Base-by-base conservation (phyloP, 202 grass and related monocot genomes). In the Schoenoplectus tabernaemontani region DNA sequence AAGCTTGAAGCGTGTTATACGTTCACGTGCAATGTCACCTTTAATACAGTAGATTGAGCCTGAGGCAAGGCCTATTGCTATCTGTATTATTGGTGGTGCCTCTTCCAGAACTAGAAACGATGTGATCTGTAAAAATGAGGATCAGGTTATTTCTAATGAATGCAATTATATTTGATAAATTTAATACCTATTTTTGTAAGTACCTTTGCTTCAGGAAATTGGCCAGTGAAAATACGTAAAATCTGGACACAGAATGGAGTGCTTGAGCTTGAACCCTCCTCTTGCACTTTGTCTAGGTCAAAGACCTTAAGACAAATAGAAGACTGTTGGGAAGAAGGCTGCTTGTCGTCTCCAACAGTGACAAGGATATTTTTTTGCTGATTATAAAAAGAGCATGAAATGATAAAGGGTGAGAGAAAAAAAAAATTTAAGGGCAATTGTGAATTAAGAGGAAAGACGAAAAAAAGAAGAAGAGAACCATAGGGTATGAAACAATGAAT, bases 71-170 rank as follows among this genome's bases (percentile, higher is more conserved):
- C 92, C 96, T 36, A 99, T 91, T 4, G 90, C 79, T 20, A 99
- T 95, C 38, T 92, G 61, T 47, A 99, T 77, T 81, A 98, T 89
- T 57, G 95, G 95, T 44, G 91, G 95, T 20, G 89, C 89, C 88
- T 98, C 95, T 90, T 98, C 95, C 9, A 98, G 83, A 88, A 98
- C 95, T 73, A 95, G 80, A 90, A 98, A 98, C 54, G 95, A 91
- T 71, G 88, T 91, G 61, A 95, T 95, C 95, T 98, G 88, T 75
- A 90, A 16, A 89, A 48, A 15, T 24, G 82, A 38, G 7, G 48
- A 59, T 57, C 64, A 64, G 57, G 46, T 70, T 46, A 20, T 64
- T 81, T 77, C 33, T 84, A 8, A 86, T 26, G 67, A 57, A 39
- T 81, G 63, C 30, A 78, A 12, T 78, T 15, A 38, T 7, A 46